These are phyloP conservation scores for Ustilago cynodontis DNA, from an alignment of 1,284 basidiomycete genomes.

Conservation along the genomic window DNA sequence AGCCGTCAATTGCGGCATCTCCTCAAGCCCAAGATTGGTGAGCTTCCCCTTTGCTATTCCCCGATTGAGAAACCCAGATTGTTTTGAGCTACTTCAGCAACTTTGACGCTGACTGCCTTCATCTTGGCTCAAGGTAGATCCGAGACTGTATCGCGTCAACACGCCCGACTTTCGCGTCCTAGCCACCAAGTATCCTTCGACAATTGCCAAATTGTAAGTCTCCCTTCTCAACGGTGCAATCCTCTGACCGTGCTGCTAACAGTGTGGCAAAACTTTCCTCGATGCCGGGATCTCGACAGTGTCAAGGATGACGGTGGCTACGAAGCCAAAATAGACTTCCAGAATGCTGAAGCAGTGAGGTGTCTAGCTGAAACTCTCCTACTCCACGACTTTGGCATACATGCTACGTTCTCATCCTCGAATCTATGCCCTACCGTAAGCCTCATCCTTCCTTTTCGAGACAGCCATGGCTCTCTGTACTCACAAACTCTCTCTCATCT, in stretches of 20 bases:
- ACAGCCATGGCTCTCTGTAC: not conserved
- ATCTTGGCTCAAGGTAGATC: slow-evolving; percentile 17
- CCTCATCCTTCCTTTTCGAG: not conserved
- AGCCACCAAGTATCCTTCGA: slow-evolving; percentile 23
- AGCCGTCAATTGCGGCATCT: not conserved
- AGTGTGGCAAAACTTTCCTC: not conserved
- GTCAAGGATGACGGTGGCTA: slow-evolving; percentile 39
- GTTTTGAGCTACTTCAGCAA: too few relatives aligned
- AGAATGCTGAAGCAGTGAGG: slow-evolving; percentile 35
- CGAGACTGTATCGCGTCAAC: slow-evolving; percentile 16
- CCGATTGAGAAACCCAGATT: too few relatives aligned
- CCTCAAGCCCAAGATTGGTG: slow-evolving; percentile 14
- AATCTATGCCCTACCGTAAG: slow-evolving; percentile 48
- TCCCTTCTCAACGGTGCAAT: not conserved
- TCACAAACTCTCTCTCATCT: not conserved
- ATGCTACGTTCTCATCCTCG: slow-evolving; percentile 12
- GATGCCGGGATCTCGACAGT: not conserved
- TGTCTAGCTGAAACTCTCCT: slow-evolving; percentile 40
- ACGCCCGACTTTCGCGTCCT: slow-evolving; percentile 32
- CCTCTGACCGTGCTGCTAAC: not conserved
- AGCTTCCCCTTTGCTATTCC: not conserved
- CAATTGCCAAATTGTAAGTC: slow-evolving; percentile 32
- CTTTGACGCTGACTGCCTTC: too few relatives aligned
- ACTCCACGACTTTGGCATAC: slow-evolving; percentile 34
- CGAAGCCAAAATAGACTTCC: slow-evolving; percentile 49